phyloP scores from a whole-genome alignment of 495 filamentous ascomycete species.

The Annulohypoxylon moriforme region DNA sequence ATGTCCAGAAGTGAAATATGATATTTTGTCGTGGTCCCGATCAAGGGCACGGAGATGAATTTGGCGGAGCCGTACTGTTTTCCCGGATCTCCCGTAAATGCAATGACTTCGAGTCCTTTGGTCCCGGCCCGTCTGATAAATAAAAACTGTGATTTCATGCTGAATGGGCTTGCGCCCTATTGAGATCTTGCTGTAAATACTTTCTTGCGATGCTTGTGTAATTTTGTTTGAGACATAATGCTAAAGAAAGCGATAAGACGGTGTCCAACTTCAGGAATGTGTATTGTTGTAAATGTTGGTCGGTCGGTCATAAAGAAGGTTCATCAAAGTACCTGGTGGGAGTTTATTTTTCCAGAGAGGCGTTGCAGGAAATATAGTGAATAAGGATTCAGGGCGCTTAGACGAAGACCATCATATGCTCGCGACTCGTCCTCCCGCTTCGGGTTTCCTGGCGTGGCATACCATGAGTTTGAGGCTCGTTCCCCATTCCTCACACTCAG shows the following conservation, averaged over 20 bases:
- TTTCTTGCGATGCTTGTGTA: conserved; percentile 34
- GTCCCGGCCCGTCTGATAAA: conserved; percentile 41
- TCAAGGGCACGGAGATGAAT: conserved; percentile 21
- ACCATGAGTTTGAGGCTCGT: conserved; percentile 92
- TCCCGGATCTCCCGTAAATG: conserved; percentile 37
- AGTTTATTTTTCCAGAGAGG: neutral
- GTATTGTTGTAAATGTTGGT: conserved; percentile 26
- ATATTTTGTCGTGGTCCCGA: conserved; percentile 13
- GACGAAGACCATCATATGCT: conserved; percentile 51
- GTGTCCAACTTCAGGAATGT: conserved; percentile 9
- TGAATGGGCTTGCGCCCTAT: conserved; percentile 46
- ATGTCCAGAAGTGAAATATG: conserved; percentile 32
- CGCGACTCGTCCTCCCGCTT: conserved; percentile 54
- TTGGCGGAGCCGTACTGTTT: conserved; percentile 38
- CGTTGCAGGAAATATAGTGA: neutral
- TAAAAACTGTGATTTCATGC: conserved; percentile 35
- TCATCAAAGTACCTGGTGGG: neutral
- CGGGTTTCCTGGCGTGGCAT: conserved; percentile 76
- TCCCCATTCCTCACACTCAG: conserved; percentile 85
- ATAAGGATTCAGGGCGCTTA: neutral
- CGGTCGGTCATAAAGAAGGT: neutral
- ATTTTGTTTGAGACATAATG: conserved; percentile 14
- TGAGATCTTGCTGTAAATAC: conserved; percentile 42
- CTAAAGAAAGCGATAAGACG: conserved; percentile 8
- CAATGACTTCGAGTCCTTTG: conserved; percentile 35